These are phyloP conservation scores for Rhizopus sp. DNA, from an alignment of 371 early-diverging fungal species.

Conservation along the genomic window DNA sequence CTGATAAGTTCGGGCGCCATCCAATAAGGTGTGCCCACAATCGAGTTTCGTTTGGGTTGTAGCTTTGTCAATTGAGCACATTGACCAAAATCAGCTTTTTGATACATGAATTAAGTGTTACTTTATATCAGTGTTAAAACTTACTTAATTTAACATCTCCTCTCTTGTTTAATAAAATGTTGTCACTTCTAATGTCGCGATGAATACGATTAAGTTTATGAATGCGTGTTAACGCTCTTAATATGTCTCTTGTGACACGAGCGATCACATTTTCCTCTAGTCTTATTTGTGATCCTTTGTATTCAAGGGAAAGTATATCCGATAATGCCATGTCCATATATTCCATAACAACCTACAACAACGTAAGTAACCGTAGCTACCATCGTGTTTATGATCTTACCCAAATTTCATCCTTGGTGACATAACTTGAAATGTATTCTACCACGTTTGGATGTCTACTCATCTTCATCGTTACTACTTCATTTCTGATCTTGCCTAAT, in stretches of 20 bases:
- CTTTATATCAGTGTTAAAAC: neutral
- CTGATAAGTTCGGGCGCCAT: conserved; percentile 82
- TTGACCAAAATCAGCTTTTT: conserved; percentile 64
- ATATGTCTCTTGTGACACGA: conserved; percentile 67
- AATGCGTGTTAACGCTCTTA: conserved; percentile 84
- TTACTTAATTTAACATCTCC: conserved; percentile 68
- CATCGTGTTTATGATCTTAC: conserved; percentile 12
- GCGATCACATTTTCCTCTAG: conserved; percentile 61
- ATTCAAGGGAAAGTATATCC: conserved; percentile 62
- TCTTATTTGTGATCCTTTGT: conserved; percentile 27
- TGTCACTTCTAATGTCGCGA: conserved; percentile 86
- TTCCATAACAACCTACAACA: conserved; percentile 70
- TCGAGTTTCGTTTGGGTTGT: conserved; percentile 58
- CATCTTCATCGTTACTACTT: conserved; percentile 64
- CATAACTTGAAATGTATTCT: conserved; percentile 61
- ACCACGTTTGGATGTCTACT: conserved; percentile 67
- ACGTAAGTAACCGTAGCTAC: neutral
- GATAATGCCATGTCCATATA: conserved; percentile 72
- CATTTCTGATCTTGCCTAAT: conserved; percentile 62
- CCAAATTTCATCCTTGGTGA: conserved; percentile 56
- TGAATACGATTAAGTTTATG: conserved; percentile 89
- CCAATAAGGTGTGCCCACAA: conserved; percentile 84
- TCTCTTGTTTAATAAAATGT: conserved; percentile 60
- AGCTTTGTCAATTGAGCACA: conserved; percentile 57
- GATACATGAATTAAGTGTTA: neutral